Base-by-base conservation (phyloP, 1,284 basidiomycete genomes). In the Tilletia indica region DNA sequence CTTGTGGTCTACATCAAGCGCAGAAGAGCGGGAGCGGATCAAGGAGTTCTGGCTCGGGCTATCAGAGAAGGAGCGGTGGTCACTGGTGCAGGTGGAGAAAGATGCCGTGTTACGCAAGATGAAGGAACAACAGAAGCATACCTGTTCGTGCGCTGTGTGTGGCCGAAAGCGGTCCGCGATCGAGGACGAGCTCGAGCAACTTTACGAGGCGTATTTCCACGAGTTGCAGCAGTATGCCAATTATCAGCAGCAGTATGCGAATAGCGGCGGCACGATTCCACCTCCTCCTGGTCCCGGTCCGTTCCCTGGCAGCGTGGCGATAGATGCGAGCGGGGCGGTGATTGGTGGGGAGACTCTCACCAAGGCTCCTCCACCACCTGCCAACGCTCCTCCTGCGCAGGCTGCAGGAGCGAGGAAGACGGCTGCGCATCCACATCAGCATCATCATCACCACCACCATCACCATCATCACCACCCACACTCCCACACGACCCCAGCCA, bases 151-250 rank as follows among this genome's bases (percentile, higher is more conserved):
- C 86, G 94, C 94, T 25, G 95, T 99, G 47, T 99, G 96, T 86
- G 93, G 94, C 51, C 88, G 96, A 83, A 99, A 99, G 88, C 93
- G 93, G 79, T 90, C 91, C 87, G 94, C 95, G 80, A 98, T 99
- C 87, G 97, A 98, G 88, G 93, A 94, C 87, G 96, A 99, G 88
- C 91, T 99, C 85, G 93, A 97, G 88, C 93, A 94, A 87, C 91
- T 98, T 86, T 98, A 99, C 89, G 94, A 97, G 88, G 93, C 94
- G 87, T 99, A 99, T 89, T 98, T 98, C 89, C 93, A 97, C 86
- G 95, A 98, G 88, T 91, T 99, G 87, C 93, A 97, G 89, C 91
- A 92, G 87, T 98, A 98, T 89, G 95, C 94, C 86, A 92, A 93
- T 86, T 93, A 95, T 87, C 93, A 97, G 88, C 91, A 94, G 89